phyloP scores from a whole-genome alignment of 148 eudicot species.

The Mesembryanthemum crystallinum region DNA sequence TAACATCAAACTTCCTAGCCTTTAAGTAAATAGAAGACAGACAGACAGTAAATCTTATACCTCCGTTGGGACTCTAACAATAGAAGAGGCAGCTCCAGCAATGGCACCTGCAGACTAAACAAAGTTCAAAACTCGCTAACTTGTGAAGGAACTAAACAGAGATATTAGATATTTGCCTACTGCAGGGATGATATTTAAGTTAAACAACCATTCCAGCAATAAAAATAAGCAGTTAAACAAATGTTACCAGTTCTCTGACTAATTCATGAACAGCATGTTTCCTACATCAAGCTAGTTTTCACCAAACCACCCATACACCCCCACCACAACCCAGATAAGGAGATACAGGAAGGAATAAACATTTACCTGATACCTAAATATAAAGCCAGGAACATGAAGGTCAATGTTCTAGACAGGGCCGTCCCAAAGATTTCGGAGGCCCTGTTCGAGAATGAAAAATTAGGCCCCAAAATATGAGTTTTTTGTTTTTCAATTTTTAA shows the following conservation, averaged over 20 bases:
- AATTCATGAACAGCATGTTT: not conserved
- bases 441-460: no score
- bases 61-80: slow-evolving; percentile 88
- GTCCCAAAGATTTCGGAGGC: no score
- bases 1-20: slow-evolving; percentile 5
- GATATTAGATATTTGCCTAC: not conserved
- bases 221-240: not conserved
- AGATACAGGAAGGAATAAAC: not conserved
- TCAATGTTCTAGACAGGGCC: no score
- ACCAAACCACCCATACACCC: not conserved
- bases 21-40: not conserved
- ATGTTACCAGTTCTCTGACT: not conserved
- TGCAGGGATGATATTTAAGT: not conserved
- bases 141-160: not conserved
- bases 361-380: not conserved
- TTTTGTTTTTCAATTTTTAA: no score
- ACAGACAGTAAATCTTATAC: slow-evolving; percentile 30
- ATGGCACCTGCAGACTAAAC: slow-evolving; percentile 85
- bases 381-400: no score
- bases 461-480: no score
- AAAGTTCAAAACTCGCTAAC: slow-evolving; percentile 21
- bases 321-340: not conserved
- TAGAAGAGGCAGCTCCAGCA: slow-evolving; percentile 88
- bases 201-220: no score
- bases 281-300: not conserved